Base-by-base conservation (phyloP, 2,329 filamentous ascomycete genomes). In the Diaporthe sp. region DNA sequence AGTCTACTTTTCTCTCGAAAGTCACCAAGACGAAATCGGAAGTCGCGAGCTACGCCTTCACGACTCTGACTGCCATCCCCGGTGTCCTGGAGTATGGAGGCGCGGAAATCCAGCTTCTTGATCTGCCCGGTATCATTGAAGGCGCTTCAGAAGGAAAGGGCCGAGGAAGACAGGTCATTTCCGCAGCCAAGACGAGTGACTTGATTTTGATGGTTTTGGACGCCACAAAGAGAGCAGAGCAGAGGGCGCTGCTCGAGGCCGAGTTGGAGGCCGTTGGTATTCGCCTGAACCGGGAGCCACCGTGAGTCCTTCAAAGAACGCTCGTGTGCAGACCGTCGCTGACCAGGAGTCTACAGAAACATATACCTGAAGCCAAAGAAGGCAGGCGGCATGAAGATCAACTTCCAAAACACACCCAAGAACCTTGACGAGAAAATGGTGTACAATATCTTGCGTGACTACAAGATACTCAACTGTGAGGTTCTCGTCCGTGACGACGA, bases 331-430 rank as follows among this genome's bases (percentile, higher is more conserved):
- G 47, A 8, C 20, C 8, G 13, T 28, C 67, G 13, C 55, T 76
- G 39, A 76, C 76, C 75, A 49, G 2, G 2, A 51, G 25, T 39
- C 22, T 42, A 3, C 78, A 96, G 94, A 47, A 99, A 99, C 84
- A 98, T 99, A 85, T 98, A 98, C 83, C 91, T 99, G 75, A 99
- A 99, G 85, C 89, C 89, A 37, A 99, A 99, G 85, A 98, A 97
- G 83, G 95, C 96, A 0, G 97, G 97, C 74, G 97, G 97, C 76
- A 97, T 99, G 95, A 99, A 99, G 86, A 98, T 99, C 83, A 98
- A 94, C 22, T 99, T 99, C 86, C 93, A 95, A 81, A 86, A 92
- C 6, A 94, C 97, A 3, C 96, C 97, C 5, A 98, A 98, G 85
- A 87, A 94, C 76, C 88, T 99, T 75, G 97, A 99, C 85, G 96